These are phyloP conservation scores for Coemansia sp. DNA, from an alignment of 192 early-diverging fungal species.

Conservation along the genomic window DNA sequence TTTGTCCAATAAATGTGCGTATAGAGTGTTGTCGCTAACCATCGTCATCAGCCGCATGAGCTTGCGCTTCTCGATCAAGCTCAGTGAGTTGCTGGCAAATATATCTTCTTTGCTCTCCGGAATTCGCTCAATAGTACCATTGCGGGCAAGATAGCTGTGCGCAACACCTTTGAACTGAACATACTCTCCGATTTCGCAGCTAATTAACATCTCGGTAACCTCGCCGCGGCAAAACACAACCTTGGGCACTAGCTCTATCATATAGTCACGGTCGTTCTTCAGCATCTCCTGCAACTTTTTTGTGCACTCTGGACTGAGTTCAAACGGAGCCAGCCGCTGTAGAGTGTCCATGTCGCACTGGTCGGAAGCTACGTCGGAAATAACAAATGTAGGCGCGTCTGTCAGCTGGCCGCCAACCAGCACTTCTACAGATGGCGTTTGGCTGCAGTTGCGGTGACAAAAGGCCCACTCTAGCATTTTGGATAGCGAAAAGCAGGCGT, in stretches of 20 bases:
- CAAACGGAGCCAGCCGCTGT: constrained; percentile 6
- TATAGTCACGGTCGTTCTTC: constrained; percentile 25
- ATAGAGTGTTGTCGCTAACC: constrained; percentile 50
- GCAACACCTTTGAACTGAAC: constrained; percentile 87
- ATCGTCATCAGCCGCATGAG: constrained; percentile 86
- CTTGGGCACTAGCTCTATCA: constrained; percentile 54
- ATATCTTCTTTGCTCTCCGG: constrained; percentile 91
- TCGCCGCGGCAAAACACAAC: constrained; percentile 67
- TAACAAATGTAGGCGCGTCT: constrained; percentile 12
- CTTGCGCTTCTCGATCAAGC: constrained; percentile 81
- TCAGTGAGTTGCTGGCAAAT: constrained; percentile 73
- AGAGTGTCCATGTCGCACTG: neutral
- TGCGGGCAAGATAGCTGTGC: constrained; percentile 57
- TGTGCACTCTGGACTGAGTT: neutral
- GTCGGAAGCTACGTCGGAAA: neutral
- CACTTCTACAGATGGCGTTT: constrained; percentile 18
- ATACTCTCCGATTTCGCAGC: constrained; percentile 77
- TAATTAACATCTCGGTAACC: constrained; percentile 73
- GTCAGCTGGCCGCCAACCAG: neutral
- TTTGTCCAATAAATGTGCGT: neutral
- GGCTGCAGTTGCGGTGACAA: constrained; percentile 18
- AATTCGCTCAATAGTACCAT: constrained; percentile 62
- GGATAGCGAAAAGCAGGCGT: constrained; percentile 44
- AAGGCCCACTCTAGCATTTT: constrained; percentile 28
- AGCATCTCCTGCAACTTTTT: constrained; percentile 14